phyloP scores from a whole-genome alignment of 2,329 filamentous ascomycete genomes.

The Reticulascus tulasneorum region DNA sequence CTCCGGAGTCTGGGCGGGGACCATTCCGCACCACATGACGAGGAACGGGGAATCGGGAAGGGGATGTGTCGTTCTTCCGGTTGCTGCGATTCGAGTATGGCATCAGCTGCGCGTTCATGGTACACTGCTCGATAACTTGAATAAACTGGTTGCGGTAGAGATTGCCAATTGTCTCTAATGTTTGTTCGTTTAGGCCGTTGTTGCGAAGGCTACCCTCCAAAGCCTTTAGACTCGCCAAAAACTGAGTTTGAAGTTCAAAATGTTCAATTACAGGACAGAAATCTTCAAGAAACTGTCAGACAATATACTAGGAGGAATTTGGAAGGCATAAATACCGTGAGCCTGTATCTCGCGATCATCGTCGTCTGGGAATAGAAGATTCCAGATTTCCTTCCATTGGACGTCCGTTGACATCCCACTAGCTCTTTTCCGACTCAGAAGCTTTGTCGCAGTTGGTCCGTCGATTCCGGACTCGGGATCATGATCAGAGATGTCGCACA shows the following conservation, averaged over 20 bases:
- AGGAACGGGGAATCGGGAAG: constrained; percentile 6
- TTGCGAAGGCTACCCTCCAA: constrained; percentile 29
- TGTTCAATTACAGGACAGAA: constrained; percentile 38
- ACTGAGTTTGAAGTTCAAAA: constrained; percentile 31
- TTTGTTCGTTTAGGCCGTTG: constrained; percentile 32
- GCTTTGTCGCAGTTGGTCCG: constrained; percentile 33
- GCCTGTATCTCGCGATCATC: constrained; percentile 27
- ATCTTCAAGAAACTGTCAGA: constrained; percentile 17
- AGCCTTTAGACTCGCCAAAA: constrained; percentile 27
- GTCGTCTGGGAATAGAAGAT: constrained; percentile 37
- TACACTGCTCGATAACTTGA: constrained; percentile 33
- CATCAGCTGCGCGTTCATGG: constrained; percentile 28
- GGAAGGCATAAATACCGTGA: constrained; percentile 20
- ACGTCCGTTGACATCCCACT: constrained; percentile 32
- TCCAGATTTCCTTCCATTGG: constrained; percentile 38
- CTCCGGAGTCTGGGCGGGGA: constrained; percentile 33
- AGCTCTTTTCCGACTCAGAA: constrained; percentile 34
- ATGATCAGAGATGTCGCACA: constrained; percentile 37
- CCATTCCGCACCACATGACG: constrained; percentile 19
- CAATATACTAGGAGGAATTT: not conserved
- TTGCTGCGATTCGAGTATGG: constrained; percentile 38
- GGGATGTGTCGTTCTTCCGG: constrained; percentile 29
- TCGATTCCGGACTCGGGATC: constrained; percentile 37
- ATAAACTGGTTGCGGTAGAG: constrained; percentile 38
- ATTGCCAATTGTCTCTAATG: constrained; percentile 32